phyloP scores from a whole-genome alignment of 495 filamentous ascomycete genomes.

The Alectoria sarmentosa region DNA sequence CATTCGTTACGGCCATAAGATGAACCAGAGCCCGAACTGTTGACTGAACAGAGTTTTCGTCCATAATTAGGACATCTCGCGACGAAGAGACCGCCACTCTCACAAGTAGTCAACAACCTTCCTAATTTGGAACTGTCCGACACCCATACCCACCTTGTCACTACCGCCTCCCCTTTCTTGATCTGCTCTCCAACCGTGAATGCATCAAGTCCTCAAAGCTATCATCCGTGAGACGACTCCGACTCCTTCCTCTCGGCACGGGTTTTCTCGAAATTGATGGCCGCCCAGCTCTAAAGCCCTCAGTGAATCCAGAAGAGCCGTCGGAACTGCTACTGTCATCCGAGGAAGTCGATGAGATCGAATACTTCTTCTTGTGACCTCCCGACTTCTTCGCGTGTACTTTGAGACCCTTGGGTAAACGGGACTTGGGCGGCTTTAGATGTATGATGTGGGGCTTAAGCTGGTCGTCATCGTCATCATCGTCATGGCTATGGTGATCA shows the following conservation, averaged over 20 bases:
- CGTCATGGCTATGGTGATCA: conserved; percentile 13
- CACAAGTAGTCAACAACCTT: neutral
- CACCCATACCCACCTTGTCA: neutral
- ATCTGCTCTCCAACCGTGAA: conserved; percentile 1
- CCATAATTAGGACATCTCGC: neutral
- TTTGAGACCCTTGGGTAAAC: conserved; percentile 1
- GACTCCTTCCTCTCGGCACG: conserved; percentile 1
- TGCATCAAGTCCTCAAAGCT: conserved; percentile 15
- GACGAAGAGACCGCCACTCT: neutral
- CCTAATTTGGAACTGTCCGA: neutral
- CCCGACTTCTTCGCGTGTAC: neutral
- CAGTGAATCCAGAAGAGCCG: neutral
- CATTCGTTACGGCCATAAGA: neutral
- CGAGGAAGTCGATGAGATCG: neutral
- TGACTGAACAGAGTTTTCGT: too few species aligned
- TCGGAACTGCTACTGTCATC: conserved; percentile 8
- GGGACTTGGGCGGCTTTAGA: neutral
- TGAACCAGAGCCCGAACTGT: too few species aligned
- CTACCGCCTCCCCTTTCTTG: neutral
- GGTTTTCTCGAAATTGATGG: conserved; percentile 1
- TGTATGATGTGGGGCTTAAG: neutral
- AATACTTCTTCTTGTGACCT: neutral
- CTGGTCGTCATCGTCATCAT: neutral
- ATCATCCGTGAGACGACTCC: conserved; percentile 17
- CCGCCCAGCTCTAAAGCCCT: neutral